A percentile compares a stretch with the other conserved stretches of the same genome.
phyloP scores from a whole-genome alignment of 495 filamentous ascomycete genomes.

The Aspergillus sclerotiicarbonarius region DNA sequence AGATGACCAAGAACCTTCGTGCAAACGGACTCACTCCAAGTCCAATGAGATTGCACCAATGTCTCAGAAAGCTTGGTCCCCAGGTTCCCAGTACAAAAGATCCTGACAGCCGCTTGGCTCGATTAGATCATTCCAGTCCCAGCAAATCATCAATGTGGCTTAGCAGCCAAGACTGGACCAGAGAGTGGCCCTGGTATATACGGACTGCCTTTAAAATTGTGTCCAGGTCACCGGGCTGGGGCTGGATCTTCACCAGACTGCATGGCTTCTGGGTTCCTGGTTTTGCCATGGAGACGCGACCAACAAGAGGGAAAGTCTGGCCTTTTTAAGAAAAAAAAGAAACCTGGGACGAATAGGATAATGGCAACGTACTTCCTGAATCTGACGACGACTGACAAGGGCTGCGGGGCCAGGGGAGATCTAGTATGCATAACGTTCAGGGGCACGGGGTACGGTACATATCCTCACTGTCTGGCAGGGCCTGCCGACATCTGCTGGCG shows the following conservation, averaged over 20 bases:
- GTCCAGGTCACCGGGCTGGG: conserved; percentile 15
- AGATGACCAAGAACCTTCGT: conserved; percentile 3
- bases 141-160: conserved; percentile 10
- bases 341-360: not conserved
- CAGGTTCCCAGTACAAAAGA: conserved; percentile 4
- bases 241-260: conserved; percentile 12
- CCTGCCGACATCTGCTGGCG: conserved; percentile 8
- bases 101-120: conserved; percentile 4
- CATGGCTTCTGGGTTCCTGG: conserved; percentile 6
- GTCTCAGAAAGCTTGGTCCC: conserved; percentile 18
- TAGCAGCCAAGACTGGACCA: conserved; percentile 10
- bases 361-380: not conserved
- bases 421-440: conserved; percentile 17
- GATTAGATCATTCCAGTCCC: conserved; percentile 9
- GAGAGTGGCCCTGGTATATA: conserved; percentile 11
- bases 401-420: conserved; percentile 7
- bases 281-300: not conserved
- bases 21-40: conserved; percentile 19
- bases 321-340: not conserved
- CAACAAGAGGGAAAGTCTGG: not conserved
- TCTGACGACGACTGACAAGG: not conserved
- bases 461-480: conserved; percentile 8
- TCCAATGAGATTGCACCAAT: conserved; percentile 14
- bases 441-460: conserved; percentile 8
- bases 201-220: conserved; percentile 14